A percentile compares a stretch with the other conserved stretches of the same genome.
Conservation (phyloP, 1,284 basidiomycete species). For the Neolentinus lepideus region DNA sequence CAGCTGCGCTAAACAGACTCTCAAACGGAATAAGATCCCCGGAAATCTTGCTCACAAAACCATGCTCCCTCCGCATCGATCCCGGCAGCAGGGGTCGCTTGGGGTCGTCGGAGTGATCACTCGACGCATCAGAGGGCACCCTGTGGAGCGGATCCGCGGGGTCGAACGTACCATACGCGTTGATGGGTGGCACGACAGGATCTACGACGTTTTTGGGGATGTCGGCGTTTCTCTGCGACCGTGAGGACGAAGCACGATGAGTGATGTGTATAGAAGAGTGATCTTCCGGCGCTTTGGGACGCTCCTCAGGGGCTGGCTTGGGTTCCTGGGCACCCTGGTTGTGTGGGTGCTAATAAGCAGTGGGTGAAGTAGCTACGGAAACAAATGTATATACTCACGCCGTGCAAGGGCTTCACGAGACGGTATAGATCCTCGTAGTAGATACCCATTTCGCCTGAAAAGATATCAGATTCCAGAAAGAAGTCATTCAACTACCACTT, state of each 20-base stretch:
- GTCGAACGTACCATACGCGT: slow-evolving; percentile 41
- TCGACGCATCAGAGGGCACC: slow-evolving; percentile 6
- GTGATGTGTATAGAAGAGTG: background rate
- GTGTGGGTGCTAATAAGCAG: slow-evolving; percentile 6
- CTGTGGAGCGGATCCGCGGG: slow-evolving; percentile 10
- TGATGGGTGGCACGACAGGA: slow-evolving; percentile 36
- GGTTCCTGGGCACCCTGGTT: slow-evolving; percentile 6
- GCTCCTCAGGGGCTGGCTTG: background rate
- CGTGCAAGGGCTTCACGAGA: slow-evolving; percentile 34
- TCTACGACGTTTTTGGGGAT: slow-evolving; percentile 7
- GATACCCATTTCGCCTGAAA: slow-evolving; percentile 43
- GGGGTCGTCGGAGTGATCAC: slow-evolving; percentile 1
- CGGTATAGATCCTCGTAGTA: slow-evolving; percentile 55
- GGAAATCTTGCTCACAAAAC: slow-evolving; percentile 15
- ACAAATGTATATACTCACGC: slow-evolving; percentile 14
- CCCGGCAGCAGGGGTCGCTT: slow-evolving; percentile 18
- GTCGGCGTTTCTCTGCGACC: background rate
- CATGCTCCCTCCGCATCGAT: slow-evolving; percentile 3
- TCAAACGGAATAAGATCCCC: slow-evolving; percentile 24
- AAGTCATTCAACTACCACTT: slow-evolving; percentile 1
- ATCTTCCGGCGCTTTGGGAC: background rate
- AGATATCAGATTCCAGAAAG: background rate
- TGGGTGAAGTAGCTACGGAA: background rate
- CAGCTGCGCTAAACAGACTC: slow-evolving; percentile 7
- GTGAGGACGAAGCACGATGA: background rate